A percentile compares a stretch with the other conserved stretches of the same genome.
phyloP scores from a whole-genome alignment of 1,284 basidiomycete species.

The Neonothopanus nambi region DNA sequence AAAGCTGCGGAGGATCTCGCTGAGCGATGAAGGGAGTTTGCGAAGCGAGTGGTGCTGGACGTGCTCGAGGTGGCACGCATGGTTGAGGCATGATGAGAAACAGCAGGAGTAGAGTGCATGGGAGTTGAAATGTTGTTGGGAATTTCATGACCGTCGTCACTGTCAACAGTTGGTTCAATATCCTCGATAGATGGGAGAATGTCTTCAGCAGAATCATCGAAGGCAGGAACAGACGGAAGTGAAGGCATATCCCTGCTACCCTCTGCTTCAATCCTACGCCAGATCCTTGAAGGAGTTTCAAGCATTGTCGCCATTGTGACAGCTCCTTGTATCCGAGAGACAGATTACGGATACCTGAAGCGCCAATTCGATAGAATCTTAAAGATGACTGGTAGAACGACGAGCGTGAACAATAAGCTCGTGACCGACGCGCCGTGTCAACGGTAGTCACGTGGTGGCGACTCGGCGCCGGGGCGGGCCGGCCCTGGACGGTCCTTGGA shows the following conservation, averaged over 20 bases:
- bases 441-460: too few species aligned
- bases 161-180: constrained; percentile 24
- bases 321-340: too few species aligned
- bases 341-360: too few species aligned
- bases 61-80: constrained; percentile 55
- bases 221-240: constrained; percentile 67
- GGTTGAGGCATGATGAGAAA: constrained; percentile 49
- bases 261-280: constrained; percentile 71
- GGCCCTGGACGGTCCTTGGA: too few species aligned
- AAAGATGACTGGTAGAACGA: too few species aligned
- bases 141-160: constrained; percentile 31
- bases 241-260: constrained; percentile 76
- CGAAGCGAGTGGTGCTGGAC: constrained; percentile 70
- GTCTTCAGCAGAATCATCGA: constrained; percentile 58
- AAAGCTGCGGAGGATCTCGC: constrained; percentile 43
- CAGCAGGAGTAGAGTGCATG: constrained; percentile 65
- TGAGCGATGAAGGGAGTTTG: constrained; percentile 62
- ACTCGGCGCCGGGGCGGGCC: too few species aligned
- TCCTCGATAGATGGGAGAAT: constrained; percentile 30
- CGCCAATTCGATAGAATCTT: too few species aligned
- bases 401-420: too few species aligned
- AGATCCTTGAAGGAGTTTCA: constrained; percentile 79
- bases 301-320: constrained; percentile 47
- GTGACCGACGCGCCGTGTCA: too few species aligned
- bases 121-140: constrained; percentile 41